Conservation (phyloP, 2,329 filamentous ascomycete species). For the Talaromyces verruculosus region DNA sequence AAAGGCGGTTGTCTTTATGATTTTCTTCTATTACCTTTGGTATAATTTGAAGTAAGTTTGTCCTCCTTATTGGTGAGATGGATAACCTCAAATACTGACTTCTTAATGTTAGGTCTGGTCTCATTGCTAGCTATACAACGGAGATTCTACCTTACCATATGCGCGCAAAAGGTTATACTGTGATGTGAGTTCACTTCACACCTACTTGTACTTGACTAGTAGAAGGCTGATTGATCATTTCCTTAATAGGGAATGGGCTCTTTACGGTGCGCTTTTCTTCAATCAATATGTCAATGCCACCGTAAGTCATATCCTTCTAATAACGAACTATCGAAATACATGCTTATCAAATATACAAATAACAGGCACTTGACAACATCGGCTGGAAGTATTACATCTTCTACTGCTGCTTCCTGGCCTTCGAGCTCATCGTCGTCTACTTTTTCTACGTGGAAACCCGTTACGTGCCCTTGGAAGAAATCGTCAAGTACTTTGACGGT, state of each 20-base stretch:
- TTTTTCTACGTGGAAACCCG: slow-evolving; percentile 36
- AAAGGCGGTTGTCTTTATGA: slow-evolving; percentile 43
- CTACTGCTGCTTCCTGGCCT: slow-evolving; percentile 29
- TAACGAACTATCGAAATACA: not conserved
- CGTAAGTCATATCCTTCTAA: not conserved
- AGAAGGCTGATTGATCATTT: not conserved
- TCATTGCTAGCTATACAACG: slow-evolving; percentile 31
- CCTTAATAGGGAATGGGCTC: slow-evolving; percentile 28
- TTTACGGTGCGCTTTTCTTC: slow-evolving; percentile 32
- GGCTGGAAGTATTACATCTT: slow-evolving; percentile 43
- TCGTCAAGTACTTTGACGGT: slow-evolving; percentile 24
- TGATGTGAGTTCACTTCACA: slow-evolving; percentile 23
- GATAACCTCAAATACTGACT: not conserved
- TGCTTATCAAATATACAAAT: not conserved
- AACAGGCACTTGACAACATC: slow-evolving; percentile 30
- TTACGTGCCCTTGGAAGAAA: slow-evolving; percentile 35
- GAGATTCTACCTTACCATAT: slow-evolving; percentile 39
- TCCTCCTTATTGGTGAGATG: not conserved
- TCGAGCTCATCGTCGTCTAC: slow-evolving; percentile 32
- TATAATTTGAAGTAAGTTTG: slow-evolving; percentile 40
- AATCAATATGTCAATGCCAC: slow-evolving; percentile 39
- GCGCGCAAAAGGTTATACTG: slow-evolving; percentile 41
- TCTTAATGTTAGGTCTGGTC: slow-evolving; percentile 31
- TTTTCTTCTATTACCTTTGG: slow-evolving; percentile 46
- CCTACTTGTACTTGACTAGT: slow-evolving; percentile 14